phyloP scores from a whole-genome alignment of 2,329 filamentous ascomycete genomes.

The Colletotrichum eremochloae region DNA sequence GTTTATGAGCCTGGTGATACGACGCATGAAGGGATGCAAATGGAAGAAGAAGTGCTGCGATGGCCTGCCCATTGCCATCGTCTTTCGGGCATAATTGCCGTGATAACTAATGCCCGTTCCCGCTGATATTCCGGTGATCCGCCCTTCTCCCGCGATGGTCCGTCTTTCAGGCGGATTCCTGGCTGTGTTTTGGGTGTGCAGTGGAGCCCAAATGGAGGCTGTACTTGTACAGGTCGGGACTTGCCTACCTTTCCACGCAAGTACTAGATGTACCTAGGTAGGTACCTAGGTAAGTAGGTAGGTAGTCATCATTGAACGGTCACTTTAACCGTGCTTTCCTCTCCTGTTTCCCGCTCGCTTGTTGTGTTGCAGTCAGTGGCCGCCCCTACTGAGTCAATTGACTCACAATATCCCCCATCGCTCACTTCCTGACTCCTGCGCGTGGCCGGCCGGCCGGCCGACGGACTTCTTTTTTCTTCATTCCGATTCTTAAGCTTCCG shows the following conservation, averaged over 20 bases:
- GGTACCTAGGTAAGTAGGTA: too few relatives aligned
- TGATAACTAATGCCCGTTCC: not conserved
- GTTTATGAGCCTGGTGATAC: not conserved
- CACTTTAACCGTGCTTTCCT: too few relatives aligned
- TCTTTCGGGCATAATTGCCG: not conserved
- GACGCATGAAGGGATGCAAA: too few relatives aligned
- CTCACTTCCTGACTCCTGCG: not conserved
- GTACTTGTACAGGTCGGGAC: not conserved
- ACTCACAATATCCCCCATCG: not conserved
- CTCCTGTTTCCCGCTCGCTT: too few relatives aligned
- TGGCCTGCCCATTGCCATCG: not conserved
- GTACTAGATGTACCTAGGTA: too few relatives aligned
- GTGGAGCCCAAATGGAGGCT: not conserved
- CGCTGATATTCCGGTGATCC: not conserved
- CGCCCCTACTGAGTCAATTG: not conserved
- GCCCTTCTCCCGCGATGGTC: not conserved
- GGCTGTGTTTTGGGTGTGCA: not conserved
- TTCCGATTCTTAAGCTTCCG: not conserved
- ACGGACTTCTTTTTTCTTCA: not conserved
- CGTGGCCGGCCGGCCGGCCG: not conserved
- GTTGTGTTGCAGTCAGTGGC: not conserved
- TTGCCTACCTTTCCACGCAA: too few relatives aligned
- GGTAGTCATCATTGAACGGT: not conserved
- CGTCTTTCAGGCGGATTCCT: not conserved
- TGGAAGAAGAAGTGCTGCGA: too few relatives aligned